These are phyloP conservation scores for Sporothrix variecibatus DNA, from an alignment of 2,329 filamentous ascomycete species.

Conservation along the genomic window DNA sequence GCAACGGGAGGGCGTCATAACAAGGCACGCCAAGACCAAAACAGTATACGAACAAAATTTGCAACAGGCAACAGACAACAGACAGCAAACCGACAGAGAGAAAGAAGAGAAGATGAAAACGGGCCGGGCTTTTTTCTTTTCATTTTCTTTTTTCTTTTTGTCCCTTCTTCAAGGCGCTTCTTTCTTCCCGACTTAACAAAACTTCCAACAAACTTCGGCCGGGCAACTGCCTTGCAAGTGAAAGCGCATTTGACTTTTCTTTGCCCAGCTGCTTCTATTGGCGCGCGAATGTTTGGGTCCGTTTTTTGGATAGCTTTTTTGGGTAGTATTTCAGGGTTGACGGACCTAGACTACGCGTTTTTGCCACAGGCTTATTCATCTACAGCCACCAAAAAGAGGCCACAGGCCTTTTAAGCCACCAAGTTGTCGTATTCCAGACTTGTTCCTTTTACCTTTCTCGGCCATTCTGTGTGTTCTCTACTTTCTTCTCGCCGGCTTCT, in stretches of 20 bases:
- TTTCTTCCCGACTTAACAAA: background rate
- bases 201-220: background rate
- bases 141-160: background rate
- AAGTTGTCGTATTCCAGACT: background rate
- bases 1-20: too few relatives aligned
- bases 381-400: background rate
- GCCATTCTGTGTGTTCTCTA: background rate
- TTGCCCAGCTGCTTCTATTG: too few relatives aligned
- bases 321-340: too few relatives aligned
- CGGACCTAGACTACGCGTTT: background rate
- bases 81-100: background rate
- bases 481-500: background rate
- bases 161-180: background rate
- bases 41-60: background rate
- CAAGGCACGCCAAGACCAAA: background rate
- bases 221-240: background rate
- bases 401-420: background rate
- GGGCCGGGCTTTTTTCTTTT: background rate
- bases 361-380: slow-evolving; percentile 1
- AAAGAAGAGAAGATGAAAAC: background rate
- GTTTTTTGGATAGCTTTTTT: too few relatives aligned
- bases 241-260: background rate
- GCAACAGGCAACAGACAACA: background rate
- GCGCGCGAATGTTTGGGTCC: too few relatives aligned
- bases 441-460: background rate